These are phyloP conservation scores for Strigomonas galati DNA, from an alignment of 208 protist genomes.

Conservation along the genomic window DNA sequence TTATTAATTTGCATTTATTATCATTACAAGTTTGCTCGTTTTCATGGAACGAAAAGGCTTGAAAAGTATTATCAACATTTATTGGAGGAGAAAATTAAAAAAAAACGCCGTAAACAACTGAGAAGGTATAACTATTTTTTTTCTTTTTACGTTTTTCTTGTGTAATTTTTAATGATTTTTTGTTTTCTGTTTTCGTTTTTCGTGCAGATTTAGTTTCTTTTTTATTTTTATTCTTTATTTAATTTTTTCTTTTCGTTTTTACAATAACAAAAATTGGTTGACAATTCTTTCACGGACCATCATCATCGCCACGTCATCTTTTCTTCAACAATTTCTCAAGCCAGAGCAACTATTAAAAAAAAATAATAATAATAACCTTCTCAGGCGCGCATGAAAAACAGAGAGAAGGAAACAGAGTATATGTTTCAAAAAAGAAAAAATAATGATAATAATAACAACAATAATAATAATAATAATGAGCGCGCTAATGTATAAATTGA, in stretches of 20 bases:
- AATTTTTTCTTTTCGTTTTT: no score
- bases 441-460: constrained; percentile 1
- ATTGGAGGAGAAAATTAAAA: constrained; percentile 7
- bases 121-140: constrained; percentile 8
- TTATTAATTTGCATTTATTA: background rate
- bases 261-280: no score
- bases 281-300: no score
- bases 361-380: no score
- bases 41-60: background rate
- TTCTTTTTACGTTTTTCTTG: background rate
- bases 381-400: no score
- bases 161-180: no score
- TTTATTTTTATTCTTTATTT: background rate
- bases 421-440: background rate
- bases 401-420: background rate
- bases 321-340: no score
- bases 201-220: background rate
- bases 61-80: constrained; percentile 5
- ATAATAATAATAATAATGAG: no score
- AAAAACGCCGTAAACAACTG: constrained; percentile 10
- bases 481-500: no score
- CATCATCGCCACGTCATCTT: no score
- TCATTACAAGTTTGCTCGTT: no score
- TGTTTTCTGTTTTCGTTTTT: background rate
- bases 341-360: no score